phyloP scores from a whole-genome alignment of 2,329 filamentous ascomycete genomes.

The Ceratocystiopsis sp. region DNA sequence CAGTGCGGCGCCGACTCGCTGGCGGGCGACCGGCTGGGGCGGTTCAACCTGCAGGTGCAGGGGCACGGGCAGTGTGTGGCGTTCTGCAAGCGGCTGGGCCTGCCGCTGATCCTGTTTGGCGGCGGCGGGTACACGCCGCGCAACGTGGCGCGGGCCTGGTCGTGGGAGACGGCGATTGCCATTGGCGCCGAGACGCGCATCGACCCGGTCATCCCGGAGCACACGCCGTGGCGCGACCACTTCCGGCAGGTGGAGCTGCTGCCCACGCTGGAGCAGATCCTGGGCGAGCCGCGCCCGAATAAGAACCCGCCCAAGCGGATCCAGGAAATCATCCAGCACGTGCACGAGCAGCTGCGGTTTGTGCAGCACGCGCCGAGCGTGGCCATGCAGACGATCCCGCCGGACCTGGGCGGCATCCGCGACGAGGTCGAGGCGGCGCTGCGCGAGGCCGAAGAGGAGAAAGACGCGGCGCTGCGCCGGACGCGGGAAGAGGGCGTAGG shows the following conservation, averaged over 20 bases:
- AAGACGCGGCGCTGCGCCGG: slow-evolving; percentile 33
- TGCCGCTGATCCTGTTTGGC: slow-evolving; percentile 80
- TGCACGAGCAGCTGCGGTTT: slow-evolving; percentile 75
- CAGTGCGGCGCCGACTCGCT: slow-evolving; percentile 94
- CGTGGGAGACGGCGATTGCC: slow-evolving; percentile 85
- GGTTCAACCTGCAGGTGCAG: slow-evolving; percentile 92
- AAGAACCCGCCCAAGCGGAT: slow-evolving; percentile 64
- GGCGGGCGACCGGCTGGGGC: slow-evolving; percentile 79
- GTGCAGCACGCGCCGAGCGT: slow-evolving; percentile 74
- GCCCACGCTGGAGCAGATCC: slow-evolving; percentile 60
- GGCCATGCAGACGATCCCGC: slow-evolving; percentile 65
- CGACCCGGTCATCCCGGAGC: slow-evolving; percentile 53
- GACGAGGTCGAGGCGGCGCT: slow-evolving; percentile 52
- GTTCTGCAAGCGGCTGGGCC: slow-evolving; percentile 63
- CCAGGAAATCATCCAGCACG: slow-evolving; percentile 56
- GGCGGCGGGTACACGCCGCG: slow-evolving; percentile 92
- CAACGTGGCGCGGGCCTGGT: slow-evolving; percentile 93
- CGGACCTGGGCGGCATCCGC: slow-evolving; percentile 51
- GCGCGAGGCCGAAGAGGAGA: slow-evolving; percentile 45
- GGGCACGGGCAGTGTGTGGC: slow-evolving; percentile 84
- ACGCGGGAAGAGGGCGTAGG: slow-evolving; percentile 41
- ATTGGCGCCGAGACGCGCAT: slow-evolving; percentile 59
- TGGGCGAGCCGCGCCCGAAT: slow-evolving; percentile 55
- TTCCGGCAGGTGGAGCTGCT: slow-evolving; percentile 82
- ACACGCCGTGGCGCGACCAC: slow-evolving; percentile 73